These are phyloP conservation scores for Tulasnella sp. DNA, from an alignment of 768 basidiomycete species.

Conservation along the genomic window DNA sequence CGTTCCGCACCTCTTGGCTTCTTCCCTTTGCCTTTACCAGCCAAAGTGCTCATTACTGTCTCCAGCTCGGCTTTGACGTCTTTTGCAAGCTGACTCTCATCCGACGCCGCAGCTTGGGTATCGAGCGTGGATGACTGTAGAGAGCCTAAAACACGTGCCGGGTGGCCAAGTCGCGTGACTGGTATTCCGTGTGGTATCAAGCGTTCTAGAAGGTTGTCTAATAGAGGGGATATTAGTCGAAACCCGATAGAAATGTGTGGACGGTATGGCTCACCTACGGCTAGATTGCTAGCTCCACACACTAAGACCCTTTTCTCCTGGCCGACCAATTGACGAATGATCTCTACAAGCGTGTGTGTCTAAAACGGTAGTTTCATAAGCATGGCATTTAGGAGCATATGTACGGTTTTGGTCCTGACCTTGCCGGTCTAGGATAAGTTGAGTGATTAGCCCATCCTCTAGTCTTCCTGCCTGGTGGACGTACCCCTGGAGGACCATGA, in stretches of 20 bases:
- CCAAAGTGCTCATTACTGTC: slow-evolving; percentile 57
- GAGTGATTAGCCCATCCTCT: neutral
- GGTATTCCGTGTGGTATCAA: slow-evolving; percentile 43
- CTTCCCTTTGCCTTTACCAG: slow-evolving; percentile 65
- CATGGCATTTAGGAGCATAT: neutral
- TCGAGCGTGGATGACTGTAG: slow-evolving; percentile 54
- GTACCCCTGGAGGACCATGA: slow-evolving; percentile 87
- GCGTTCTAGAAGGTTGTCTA: slow-evolving; percentile 88
- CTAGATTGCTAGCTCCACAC: slow-evolving; percentile 90
- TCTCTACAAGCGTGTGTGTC: slow-evolving; percentile 91
- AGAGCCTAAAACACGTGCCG: slow-evolving; percentile 77
- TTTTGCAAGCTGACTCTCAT: slow-evolving; percentile 75
- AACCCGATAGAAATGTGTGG: neutral
- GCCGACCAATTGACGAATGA: slow-evolving; percentile 70
- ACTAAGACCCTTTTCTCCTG: slow-evolving; percentile 60
- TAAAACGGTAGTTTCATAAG: slow-evolving; percentile 37
- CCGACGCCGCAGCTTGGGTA: slow-evolving; percentile 66
- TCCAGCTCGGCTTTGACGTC: slow-evolving; percentile 89
- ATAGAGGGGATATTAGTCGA: neutral
- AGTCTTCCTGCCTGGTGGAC: neutral
- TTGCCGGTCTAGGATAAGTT: slow-evolving; percentile 68
- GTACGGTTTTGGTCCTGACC: neutral
- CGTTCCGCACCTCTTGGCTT: slow-evolving; percentile 49
- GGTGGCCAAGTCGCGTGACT: slow-evolving; percentile 90
- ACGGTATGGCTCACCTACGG: slow-evolving; percentile 48